phyloP scores from a whole-genome alignment of 2,329 filamentous ascomycete genomes.

The Meredithiella fracta region DNA sequence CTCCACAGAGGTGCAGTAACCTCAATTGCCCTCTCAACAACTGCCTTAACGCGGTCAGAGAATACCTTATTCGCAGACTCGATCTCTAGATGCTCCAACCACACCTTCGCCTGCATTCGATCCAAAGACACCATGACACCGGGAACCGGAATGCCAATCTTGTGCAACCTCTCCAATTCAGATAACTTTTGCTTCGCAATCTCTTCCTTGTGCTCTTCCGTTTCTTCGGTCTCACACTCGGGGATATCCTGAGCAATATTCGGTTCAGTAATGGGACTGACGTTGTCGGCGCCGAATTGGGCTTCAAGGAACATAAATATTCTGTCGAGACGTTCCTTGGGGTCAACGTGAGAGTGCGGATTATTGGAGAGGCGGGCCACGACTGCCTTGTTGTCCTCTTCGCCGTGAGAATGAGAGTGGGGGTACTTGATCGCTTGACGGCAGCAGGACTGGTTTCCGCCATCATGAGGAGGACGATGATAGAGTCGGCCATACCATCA shows the following conservation, averaged over 20 bases:
- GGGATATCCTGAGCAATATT: conserved; percentile 26
- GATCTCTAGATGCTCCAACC: conserved; percentile 82
- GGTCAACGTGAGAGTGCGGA: conserved; percentile 53
- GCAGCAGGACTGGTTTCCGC: conserved; percentile 90
- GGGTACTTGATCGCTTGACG: conserved; percentile 50
- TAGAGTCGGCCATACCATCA: conserved; percentile 92
- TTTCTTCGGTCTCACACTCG: conserved; percentile 20
- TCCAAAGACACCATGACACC: conserved; percentile 78
- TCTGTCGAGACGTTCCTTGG: conserved; percentile 64
- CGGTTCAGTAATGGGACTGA: conserved; percentile 57
- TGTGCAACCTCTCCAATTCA: conserved; percentile 65
- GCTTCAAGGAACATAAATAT: conserved; percentile 94
- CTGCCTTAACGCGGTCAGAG: conserved; percentile 68
- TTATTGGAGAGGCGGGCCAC: conserved; percentile 33
- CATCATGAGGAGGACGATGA: conserved; percentile 80
- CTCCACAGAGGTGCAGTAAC: conserved; percentile 62
- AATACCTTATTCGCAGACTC: conserved; percentile 68
- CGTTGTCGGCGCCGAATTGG: conserved; percentile 75
- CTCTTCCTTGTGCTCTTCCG: conserved; percentile 28
- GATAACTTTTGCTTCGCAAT: conserved; percentile 41
- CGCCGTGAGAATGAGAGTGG: conserved; percentile 27
- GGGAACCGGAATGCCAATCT: conserved; percentile 75
- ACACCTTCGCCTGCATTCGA: conserved; percentile 72
- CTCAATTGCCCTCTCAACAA: conserved; percentile 80
- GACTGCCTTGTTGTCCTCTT: conserved; percentile 15